phyloP scores from a whole-genome alignment of 176 grass and related monocot species.

The Cymbopogon citratus region DNA sequence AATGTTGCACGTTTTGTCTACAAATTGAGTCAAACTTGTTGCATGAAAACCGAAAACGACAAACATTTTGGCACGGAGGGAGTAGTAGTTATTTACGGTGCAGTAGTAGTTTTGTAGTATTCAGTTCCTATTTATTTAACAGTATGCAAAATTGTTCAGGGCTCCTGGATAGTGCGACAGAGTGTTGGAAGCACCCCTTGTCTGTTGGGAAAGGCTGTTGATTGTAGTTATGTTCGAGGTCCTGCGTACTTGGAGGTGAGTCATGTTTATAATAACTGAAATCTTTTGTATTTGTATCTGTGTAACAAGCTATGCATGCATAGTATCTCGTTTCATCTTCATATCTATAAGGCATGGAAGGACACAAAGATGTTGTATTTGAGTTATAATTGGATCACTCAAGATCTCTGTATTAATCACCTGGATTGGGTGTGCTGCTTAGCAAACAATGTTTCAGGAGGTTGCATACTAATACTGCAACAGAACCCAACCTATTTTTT shows the following conservation, averaged over 20 bases:
- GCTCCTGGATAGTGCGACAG: conserved; percentile 96
- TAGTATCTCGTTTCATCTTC: background rate
- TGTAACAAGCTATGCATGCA: background rate
- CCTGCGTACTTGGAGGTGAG: conserved; percentile 81
- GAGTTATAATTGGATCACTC: too few relatives aligned
- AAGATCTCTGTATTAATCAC: too few relatives aligned
- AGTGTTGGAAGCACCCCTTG: conserved; percentile 88
- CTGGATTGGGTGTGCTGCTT: background rate
- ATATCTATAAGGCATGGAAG: background rate
- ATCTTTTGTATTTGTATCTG: background rate
- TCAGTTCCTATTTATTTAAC: background rate
- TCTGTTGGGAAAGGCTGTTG: conserved; percentile 84
- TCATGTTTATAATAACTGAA: background rate
- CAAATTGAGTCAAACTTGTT: too few relatives aligned
- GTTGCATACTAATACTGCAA: background rate
- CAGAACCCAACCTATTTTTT: background rate
- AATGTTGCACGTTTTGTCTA: too few relatives aligned
- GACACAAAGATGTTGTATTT: background rate
- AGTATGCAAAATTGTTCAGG: conserved; percentile 26
- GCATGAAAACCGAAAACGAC: too few relatives aligned
- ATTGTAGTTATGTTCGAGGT: conserved; percentile 77
- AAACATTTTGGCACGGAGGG: too few relatives aligned
- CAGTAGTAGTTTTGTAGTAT: background rate
- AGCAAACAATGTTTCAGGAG: background rate
- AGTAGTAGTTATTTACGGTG: background rate